Conservation (phyloP, 169 alveolate species). For the Eimeria maxima region DNA sequence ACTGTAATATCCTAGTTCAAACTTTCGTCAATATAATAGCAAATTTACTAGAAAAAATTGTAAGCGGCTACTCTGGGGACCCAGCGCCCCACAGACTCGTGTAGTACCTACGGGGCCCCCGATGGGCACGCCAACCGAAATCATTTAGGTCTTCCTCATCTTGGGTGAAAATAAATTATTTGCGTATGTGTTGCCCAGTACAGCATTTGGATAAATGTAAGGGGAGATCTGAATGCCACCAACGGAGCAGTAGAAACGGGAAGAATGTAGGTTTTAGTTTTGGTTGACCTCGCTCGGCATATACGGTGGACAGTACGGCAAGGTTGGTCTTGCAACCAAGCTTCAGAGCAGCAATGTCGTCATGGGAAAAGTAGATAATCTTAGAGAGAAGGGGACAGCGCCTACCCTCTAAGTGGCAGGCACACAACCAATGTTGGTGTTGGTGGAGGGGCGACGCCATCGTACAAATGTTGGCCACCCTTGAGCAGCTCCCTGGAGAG, state of each 20-base stretch:
- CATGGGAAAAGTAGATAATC: no score
- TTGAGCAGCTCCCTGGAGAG: background rate
- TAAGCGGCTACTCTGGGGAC: background rate
- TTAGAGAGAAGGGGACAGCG: no score
- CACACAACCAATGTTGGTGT: no score
- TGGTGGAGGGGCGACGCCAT: no score
- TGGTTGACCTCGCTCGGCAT: no score
- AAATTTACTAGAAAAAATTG: background rate
- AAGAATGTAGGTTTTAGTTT: no score
- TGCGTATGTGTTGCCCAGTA: background rate
- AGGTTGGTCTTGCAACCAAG: no score
- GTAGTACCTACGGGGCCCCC: constrained; percentile 5
- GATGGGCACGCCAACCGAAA: background rate
- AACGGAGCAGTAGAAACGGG: background rate
- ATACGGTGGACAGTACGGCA: no score
- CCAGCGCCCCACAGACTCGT: background rate
- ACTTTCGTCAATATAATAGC: background rate
- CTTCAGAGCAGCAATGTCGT: no score
- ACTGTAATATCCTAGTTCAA: background rate
- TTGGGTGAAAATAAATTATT: background rate
- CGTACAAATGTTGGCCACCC: no score
- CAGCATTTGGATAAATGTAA: background rate
- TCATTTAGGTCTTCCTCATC: background rate
- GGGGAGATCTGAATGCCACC: background rate
- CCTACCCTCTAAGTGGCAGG: no score